Evolutionary conservation across 768 basidiomycete genomes (phyloP).

Genomic region (Mycena capillaripes): DNA sequence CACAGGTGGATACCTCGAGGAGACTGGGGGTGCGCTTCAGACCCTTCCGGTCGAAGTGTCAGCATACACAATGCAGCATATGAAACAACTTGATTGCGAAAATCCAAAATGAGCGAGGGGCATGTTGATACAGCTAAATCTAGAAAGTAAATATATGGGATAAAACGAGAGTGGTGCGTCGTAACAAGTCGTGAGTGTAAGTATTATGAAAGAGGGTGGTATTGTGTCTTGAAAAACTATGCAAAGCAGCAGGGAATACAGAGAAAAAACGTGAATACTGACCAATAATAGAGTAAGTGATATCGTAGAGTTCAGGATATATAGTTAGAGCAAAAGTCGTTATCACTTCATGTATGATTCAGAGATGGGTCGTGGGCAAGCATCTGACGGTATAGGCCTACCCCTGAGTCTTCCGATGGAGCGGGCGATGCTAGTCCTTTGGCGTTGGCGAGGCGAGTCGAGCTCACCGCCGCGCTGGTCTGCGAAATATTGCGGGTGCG

Average conservation of each 20-base stretch:
- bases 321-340: constrained; percentile 35
- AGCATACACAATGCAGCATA: constrained; percentile 97
- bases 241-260: constrained; percentile 39
- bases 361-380: constrained; percentile 82
- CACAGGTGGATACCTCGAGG: constrained; percentile 92
- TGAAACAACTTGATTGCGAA: constrained; percentile 49
- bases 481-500: constrained; percentile 82
- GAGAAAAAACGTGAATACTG: constrained; percentile 29
- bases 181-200: constrained; percentile 34
- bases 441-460: constrained; percentile 52
- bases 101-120: constrained; percentile 33
- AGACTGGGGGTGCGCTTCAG: constrained; percentile 96
- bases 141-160: constrained; percentile 42
- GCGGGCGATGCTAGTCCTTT: constrained; percentile 77
- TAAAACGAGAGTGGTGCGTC: constrained; percentile 35
- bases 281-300: constrained; percentile 37
- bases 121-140: constrained; percentile 40
- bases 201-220: constrained; percentile 35
- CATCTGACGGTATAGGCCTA: constrained; percentile 87
- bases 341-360: constrained; percentile 55
- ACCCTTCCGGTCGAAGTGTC: constrained; percentile 96
- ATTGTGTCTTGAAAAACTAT: constrained; percentile 33
- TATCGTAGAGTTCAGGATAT: constrained; percentile 41
- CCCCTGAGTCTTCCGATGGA: constrained; percentile 86
- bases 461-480: constrained; percentile 71